These are phyloP conservation scores for Rhizoclosmatium globosum DNA, from an alignment of 192 early-diverging fungal genomes.

Conservation along the genomic window DNA sequence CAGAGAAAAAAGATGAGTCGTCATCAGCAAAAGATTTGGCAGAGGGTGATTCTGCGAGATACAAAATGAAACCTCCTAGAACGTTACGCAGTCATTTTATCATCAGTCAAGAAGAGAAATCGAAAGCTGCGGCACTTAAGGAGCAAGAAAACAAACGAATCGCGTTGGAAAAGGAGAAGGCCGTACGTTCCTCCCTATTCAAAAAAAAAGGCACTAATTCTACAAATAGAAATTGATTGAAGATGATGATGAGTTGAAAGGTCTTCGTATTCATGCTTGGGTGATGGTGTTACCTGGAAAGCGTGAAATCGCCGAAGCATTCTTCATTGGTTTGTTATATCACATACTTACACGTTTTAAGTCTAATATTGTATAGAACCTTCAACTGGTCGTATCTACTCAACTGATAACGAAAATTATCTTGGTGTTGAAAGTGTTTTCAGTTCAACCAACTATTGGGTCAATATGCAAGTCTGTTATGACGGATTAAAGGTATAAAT, in stretches of 20 bases:
- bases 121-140: slow-evolving; percentile 31
- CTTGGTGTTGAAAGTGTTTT: slow-evolving; percentile 68
- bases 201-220: neutral
- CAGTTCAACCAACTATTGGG: slow-evolving; percentile 66
- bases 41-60: neutral
- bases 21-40: neutral
- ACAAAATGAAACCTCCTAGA: slow-evolving; percentile 54
- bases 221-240: slow-evolving; percentile 41
- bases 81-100: slow-evolving; percentile 57
- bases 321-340: slow-evolving; percentile 60
- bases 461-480: slow-evolving; percentile 71
- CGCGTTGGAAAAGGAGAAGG: slow-evolving; percentile 41
- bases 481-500: slow-evolving; percentile 59
- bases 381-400: slow-evolving; percentile 55
- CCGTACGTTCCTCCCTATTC: slow-evolving; percentile 27
- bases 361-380: slow-evolving; percentile 47
- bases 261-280: slow-evolving; percentile 66
- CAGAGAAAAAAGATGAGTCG: slow-evolving; percentile 1
- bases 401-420: slow-evolving; percentile 60
- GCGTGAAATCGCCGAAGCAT: slow-evolving; percentile 64
- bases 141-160: slow-evolving; percentile 43
- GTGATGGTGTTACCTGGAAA: slow-evolving; percentile 66
- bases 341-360: neutral
- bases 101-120: slow-evolving; percentile 61
- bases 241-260: slow-evolving; percentile 65